A percentile compares a stretch with the other conserved stretches of the same genome.
Evolutionary conservation across 805 yeast genomes (phyloP).

Genomic region (Kregervanrija delftensis): DNA sequence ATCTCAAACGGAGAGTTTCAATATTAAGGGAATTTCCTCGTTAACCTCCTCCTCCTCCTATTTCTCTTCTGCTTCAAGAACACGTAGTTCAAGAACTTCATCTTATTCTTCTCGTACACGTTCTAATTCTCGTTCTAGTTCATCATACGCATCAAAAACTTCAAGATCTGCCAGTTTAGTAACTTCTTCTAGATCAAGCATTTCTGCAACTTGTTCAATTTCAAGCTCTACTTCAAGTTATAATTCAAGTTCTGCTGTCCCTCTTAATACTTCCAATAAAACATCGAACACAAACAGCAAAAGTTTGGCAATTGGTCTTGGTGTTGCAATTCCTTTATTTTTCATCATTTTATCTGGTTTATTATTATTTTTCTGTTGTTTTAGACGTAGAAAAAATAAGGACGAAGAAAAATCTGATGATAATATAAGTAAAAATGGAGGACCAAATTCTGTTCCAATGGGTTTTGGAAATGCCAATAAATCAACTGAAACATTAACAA

Average conservation of each 20-base stretch:
- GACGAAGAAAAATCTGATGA: slow-evolving; percentile 21
- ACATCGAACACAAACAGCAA: slow-evolving; percentile 22
- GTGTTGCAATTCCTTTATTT: slow-evolving; percentile 72
- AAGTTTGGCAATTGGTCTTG: slow-evolving; percentile 80
- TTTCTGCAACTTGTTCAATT: slow-evolving; percentile 26
- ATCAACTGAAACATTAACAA: slow-evolving; percentile 6
- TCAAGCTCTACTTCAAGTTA: slow-evolving; percentile 25
- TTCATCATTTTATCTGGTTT: slow-evolving; percentile 41
- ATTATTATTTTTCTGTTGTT: slow-evolving; percentile 50
- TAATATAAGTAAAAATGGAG: slow-evolving; percentile 7
- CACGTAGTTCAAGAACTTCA: slow-evolving; percentile 4
- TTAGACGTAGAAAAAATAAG: slow-evolving; percentile 36
- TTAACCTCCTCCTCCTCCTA: slow-evolving; percentile 17
- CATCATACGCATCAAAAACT: slow-evolving; percentile 22
- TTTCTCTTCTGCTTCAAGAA: slow-evolving; percentile 21
- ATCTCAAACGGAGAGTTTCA: slow-evolving; percentile 37
- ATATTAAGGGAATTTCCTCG: slow-evolving; percentile 44
- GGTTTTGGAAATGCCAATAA: slow-evolving; percentile 26
- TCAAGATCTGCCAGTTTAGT: slow-evolving; percentile 13
- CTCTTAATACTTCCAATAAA: slow-evolving; percentile 24
- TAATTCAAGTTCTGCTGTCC: slow-evolving; percentile 18
- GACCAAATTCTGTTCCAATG: slow-evolving; percentile 10
- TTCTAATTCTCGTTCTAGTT: slow-evolving; percentile 20
- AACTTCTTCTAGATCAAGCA: slow-evolving; percentile 18
- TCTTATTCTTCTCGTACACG: slow-evolving; percentile 13